Percentiles rank a stretch among this genome's conserved stretches.
phyloP scores from a whole-genome alignment of 306 rosid species.

The Cucumis cinereus region DNA sequence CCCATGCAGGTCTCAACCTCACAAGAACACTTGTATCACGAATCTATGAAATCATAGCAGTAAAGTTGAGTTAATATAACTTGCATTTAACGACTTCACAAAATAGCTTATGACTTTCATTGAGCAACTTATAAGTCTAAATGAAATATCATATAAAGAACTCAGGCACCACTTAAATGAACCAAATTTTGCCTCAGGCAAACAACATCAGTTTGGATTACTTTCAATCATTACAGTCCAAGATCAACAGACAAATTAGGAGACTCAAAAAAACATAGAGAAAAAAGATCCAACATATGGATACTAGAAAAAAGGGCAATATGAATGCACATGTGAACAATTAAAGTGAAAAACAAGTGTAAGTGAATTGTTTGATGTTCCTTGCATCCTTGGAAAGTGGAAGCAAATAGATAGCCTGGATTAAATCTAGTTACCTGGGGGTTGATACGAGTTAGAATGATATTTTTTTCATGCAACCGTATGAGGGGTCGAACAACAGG shows the following conservation, averaged over 20 bases:
- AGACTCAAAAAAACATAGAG: not conserved
- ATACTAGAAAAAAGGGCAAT: not conserved
- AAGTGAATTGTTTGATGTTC: not conserved
- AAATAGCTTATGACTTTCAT: not conserved
- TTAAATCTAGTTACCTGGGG: conserved; percentile 54
- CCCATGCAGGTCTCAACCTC: conserved; percentile 99
- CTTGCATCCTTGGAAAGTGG: not conserved
- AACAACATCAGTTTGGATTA: not conserved
- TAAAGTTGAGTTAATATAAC: not conserved
- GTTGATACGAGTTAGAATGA: conserved; percentile 91
- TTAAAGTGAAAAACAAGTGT: not conserved
- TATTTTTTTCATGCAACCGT: conserved; percentile 73
- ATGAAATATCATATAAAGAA: not conserved
- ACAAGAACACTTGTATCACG: conserved; percentile 99
- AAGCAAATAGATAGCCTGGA: not conserved
- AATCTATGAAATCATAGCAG: conserved; percentile 34
- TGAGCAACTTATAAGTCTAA: not conserved
- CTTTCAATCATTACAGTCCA: not conserved
- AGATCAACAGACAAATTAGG: not conserved
- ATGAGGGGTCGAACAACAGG: conserved; percentile 74
- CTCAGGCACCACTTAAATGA: not conserved
- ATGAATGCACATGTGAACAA: not conserved
- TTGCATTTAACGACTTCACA: not conserved
- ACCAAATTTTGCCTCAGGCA: not conserved
- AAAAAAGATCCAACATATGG: not conserved